These are phyloP conservation scores for Cryphonectria japonica DNA, from an alignment of 2,329 filamentous ascomycete species.

Conservation along the genomic window DNA sequence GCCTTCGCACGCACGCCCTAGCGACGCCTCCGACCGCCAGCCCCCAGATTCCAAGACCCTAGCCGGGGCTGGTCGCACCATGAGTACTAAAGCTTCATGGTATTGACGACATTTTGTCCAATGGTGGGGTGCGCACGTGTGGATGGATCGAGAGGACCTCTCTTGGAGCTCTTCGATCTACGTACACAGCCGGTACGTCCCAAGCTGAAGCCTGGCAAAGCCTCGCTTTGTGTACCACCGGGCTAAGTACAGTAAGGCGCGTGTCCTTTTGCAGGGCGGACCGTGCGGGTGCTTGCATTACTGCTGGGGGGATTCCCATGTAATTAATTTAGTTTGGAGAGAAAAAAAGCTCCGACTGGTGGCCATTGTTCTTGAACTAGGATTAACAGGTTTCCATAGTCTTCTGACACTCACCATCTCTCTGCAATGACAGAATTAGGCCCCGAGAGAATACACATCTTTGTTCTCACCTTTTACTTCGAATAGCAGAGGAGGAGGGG, in stretches of 20 bases:
- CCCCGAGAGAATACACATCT: neutral
- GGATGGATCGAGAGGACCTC: conserved; percentile 1
- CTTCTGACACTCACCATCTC: neutral
- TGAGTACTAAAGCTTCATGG: neutral
- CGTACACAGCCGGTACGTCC: neutral
- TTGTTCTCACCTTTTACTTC: neutral
- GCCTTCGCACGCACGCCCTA: neutral
- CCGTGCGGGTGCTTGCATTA: conserved; percentile 1
- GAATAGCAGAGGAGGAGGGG: neutral
- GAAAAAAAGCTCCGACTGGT: neutral
- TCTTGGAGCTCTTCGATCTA: neutral
- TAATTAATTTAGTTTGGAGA: neutral
- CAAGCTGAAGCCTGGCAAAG: neutral
- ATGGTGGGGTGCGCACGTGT: neutral
- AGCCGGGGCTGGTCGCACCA: neutral
- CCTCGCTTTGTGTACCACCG: neutral
- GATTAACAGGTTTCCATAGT: neutral
- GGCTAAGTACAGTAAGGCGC: neutral
- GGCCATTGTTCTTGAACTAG: neutral
- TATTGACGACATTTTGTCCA: neutral
- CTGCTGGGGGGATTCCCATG: neutral
- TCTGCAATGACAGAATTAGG: neutral
- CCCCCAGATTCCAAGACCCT: neutral
- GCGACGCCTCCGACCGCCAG: neutral
- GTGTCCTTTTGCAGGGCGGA: neutral